Base-by-base conservation (phyloP, 2,329 filamentous ascomycete species). In the Cytospora piceicola region DNA sequence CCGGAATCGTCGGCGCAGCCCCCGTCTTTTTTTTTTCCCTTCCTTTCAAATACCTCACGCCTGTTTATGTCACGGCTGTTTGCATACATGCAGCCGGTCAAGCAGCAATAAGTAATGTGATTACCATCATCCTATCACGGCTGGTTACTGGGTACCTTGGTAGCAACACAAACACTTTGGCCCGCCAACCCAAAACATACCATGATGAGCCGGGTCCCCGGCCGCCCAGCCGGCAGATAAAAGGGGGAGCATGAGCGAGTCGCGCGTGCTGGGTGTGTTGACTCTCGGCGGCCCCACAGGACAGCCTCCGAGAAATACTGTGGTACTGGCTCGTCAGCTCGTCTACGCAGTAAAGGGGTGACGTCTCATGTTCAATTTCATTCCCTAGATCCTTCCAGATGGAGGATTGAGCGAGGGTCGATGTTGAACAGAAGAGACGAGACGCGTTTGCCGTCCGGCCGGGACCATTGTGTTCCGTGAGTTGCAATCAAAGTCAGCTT, bases 1-100 rank as follows among this genome's bases (percentile, higher is more conserved):
- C 54, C 54, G 42, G 61, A 42, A 53, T 30, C 58, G 20, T 53
- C 61, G 61, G 61, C n/a, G 30, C 53, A 27, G 30, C 39, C 39
- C 39, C 61, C 24, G 42, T 58, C n/a, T n/a, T n/a, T n/a, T n/a
- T n/a, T n/a, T n/a, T n/a, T n/a, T n/a, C n/a, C n/a, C n/a, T n/a
- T n/a, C 7, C 46, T 61, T 17, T 36, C 42, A 32, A 8, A 39
- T 9, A 36, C 34, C 12, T 5, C 5, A 29, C 27, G 5, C 27
- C 22, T 32, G 22, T 49, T 27, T n/a, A 42, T 29, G 24, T 52
- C 27, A 58, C 27, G 53, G 51, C 24, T 52, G 7, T 30, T 51
- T n/a, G 52, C 39, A 42, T 42, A 4, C 39, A 42, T 42, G 39
- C 20, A 42, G 39, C 39, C 39, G 8, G 39, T n/a, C 39, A 42